Percentiles rank a stretch among this genome's conserved stretches.
Evolutionary conservation across 73 alveolate species (phyloP).

Genomic region (Paraurostyla sp.): DNA sequence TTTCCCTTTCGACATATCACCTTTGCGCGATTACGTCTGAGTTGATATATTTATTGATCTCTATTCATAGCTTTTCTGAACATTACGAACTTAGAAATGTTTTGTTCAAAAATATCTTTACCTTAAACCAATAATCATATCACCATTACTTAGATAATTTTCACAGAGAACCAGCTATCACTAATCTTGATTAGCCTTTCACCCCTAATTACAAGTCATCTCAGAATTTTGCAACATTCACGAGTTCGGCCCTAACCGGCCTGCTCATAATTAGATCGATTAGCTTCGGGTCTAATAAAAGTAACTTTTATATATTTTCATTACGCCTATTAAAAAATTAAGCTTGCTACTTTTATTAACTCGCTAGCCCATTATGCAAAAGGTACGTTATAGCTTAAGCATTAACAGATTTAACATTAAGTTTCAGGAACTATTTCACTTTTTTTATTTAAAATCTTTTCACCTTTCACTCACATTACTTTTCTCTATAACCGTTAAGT

Average conservation of each 20-base stretch:
- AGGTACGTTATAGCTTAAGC: constrained; percentile 65
- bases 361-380: constrained; percentile 73
- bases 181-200: constrained; percentile 78
- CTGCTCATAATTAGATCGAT: constrained; percentile 67
- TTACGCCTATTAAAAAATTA: background rate
- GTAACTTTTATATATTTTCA: background rate
- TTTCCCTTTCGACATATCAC: constrained; percentile 71
- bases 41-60: background rate
- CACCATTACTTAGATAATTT: constrained; percentile 57
- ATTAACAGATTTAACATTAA: background rate
- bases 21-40: constrained; percentile 66
- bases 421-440: constrained; percentile 46
- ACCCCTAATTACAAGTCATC: constrained; percentile 81
- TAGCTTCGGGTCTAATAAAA: constrained; percentile 71
- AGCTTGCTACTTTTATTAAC: constrained; percentile 68
- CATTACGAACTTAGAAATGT: too few species aligned
- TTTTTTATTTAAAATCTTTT: background rate
- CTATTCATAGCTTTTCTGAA: background rate
- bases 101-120: too few species aligned
- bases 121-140: background rate
- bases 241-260: constrained; percentile 76
- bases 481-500: too few species aligned
- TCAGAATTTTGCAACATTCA: constrained; percentile 65
- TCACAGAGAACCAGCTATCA: constrained; percentile 84
- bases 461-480: constrained; percentile 71